Conservation (phyloP, 148 eudicot species). For the Diospyros lotus region DNA sequence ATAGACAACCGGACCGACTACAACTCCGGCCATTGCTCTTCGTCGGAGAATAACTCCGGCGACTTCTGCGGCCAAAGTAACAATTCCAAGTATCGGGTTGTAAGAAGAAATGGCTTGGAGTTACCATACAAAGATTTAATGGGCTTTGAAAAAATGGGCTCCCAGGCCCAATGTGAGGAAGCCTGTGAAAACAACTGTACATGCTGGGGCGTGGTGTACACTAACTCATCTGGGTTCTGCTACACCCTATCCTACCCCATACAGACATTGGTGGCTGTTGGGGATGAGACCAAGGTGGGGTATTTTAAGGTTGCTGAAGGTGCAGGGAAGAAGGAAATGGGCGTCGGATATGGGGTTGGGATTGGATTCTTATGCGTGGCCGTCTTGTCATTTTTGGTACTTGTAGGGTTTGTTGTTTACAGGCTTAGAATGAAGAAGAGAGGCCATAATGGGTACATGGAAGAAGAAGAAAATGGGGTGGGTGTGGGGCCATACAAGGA, state of each 20-base stretch:
- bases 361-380: constrained; percentile 53
- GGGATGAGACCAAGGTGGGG: constrained; percentile 68
- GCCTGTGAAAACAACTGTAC: constrained; percentile 59
- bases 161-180: constrained; percentile 51
- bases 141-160: constrained; percentile 32
- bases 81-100: constrained; percentile 12
- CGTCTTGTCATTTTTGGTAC: constrained; percentile 22
- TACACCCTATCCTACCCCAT: constrained; percentile 78
- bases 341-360: constrained; percentile 32
- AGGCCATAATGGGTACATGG: constrained; percentile 38
- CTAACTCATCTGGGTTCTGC: constrained; percentile 73
- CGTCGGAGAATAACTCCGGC: constrained; percentile 21
- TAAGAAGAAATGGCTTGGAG: constrained; percentile 54
- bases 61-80: constrained; percentile 33
- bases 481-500: constrained; percentile 69
- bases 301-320: constrained; percentile 76
- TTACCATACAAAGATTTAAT: constrained; percentile 68
- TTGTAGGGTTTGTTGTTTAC: constrained; percentile 34
- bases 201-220: constrained; percentile 89
- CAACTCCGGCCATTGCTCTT: constrained; percentile 36
- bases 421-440: constrained; percentile 41
- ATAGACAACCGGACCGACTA: constrained; percentile 43
- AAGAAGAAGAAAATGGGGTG: constrained; percentile 44
- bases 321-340: constrained; percentile 33
- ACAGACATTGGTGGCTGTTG: constrained; percentile 55